Percentiles rank a stretch among this genome's conserved stretches.
Evolutionary conservation across 2,329 filamentous ascomycete species (phyloP).

Genomic region (Thelonectria discophora): DNA sequence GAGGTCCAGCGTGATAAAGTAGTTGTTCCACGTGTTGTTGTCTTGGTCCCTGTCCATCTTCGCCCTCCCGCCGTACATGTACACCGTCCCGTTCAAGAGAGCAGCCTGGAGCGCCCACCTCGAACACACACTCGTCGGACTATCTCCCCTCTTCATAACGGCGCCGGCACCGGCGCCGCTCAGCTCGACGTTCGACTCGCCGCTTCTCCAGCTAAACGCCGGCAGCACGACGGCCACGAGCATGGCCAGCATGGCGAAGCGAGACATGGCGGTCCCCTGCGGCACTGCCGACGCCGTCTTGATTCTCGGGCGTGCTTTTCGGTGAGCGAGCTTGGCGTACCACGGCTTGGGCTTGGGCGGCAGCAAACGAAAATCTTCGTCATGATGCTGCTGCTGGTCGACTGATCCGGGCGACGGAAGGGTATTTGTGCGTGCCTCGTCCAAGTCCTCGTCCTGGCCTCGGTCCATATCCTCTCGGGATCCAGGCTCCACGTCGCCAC

Average conservation of each 20-base stretch:
- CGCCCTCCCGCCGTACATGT: slow-evolving; percentile 77
- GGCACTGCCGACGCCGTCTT: slow-evolving; percentile 55
- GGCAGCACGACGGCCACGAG: slow-evolving; percentile 62
- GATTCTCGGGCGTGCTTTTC: slow-evolving; percentile 52
- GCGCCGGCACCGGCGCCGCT: slow-evolving; percentile 59
- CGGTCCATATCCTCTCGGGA: slow-evolving; percentile 5
- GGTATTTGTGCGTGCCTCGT: slow-evolving; percentile 14
- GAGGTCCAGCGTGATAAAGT: slow-evolving; percentile 77
- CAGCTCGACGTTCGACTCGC: slow-evolving; percentile 50
- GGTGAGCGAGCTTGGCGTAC: slow-evolving; percentile 54
- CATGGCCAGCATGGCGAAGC: slow-evolving; percentile 58
- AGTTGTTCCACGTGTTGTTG: slow-evolving; percentile 76
- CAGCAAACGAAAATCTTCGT: slow-evolving; percentile 28
- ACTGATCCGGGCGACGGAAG: neutral
- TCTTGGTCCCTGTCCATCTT: slow-evolving; percentile 66
- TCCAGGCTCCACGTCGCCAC: slow-evolving; percentile 19
- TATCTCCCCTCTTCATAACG: slow-evolving; percentile 43
- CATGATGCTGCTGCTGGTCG: slow-evolving; percentile 17
- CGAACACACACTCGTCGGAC: slow-evolving; percentile 61
- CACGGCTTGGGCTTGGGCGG: slow-evolving; percentile 47
- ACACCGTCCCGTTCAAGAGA: slow-evolving; percentile 77
- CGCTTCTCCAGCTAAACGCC: slow-evolving; percentile 53
- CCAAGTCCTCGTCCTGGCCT: slow-evolving; percentile 12
- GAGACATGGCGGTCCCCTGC: slow-evolving; percentile 51
- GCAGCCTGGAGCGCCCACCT: slow-evolving; percentile 75